Percentiles rank a stretch among this genome's conserved stretches.
Conservation (phyloP, 805 yeast genomes). For the Torulaspora delbrueckii region DNA sequence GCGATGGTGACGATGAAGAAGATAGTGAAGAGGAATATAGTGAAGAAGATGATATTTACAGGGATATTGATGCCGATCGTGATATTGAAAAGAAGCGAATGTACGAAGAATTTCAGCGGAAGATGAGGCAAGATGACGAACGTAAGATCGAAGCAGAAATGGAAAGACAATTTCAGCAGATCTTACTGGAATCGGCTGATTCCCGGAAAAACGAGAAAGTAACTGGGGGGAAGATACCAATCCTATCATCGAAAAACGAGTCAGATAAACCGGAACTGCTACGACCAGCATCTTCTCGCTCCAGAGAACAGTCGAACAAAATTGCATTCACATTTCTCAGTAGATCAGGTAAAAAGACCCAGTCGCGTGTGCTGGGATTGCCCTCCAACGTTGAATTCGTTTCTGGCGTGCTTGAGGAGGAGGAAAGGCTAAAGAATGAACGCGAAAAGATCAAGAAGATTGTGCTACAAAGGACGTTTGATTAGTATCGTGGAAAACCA, state of each 20-base stretch:
- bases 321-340: slow-evolving; percentile 53
- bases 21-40: slow-evolving; percentile 18
- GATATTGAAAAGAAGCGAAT: slow-evolving; percentile 33
- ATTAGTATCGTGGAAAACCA: slow-evolving; percentile 14
- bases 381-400: slow-evolving; percentile 55
- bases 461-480: slow-evolving; percentile 41
- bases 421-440: slow-evolving; percentile 47
- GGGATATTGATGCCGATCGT: slow-evolving; percentile 31
- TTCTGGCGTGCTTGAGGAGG: slow-evolving; percentile 46
- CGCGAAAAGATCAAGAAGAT: slow-evolving; percentile 53
- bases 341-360: slow-evolving; percentile 46
- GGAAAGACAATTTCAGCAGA: slow-evolving; percentile 51
- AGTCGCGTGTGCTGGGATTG: slow-evolving; percentile 43
- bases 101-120: slow-evolving; percentile 38
- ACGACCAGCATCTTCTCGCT: not conserved
- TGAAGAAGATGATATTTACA: slow-evolving; percentile 24
- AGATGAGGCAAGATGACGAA: slow-evolving; percentile 40
- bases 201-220: slow-evolving; percentile 33
- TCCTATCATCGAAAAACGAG: slow-evolving; percentile 15
- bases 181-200: slow-evolving; percentile 50
- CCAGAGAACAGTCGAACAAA: slow-evolving; percentile 15
- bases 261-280: slow-evolving; percentile 3
- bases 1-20: slow-evolving; percentile 20
- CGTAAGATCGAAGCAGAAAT: slow-evolving; percentile 46
- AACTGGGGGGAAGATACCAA: slow-evolving; percentile 26